A percentile compares a stretch with the other conserved stretches of the same genome.
Conservation (phyloP, 768 basidiomycete species). For the Naganishia vaughanmartiniae region DNA sequence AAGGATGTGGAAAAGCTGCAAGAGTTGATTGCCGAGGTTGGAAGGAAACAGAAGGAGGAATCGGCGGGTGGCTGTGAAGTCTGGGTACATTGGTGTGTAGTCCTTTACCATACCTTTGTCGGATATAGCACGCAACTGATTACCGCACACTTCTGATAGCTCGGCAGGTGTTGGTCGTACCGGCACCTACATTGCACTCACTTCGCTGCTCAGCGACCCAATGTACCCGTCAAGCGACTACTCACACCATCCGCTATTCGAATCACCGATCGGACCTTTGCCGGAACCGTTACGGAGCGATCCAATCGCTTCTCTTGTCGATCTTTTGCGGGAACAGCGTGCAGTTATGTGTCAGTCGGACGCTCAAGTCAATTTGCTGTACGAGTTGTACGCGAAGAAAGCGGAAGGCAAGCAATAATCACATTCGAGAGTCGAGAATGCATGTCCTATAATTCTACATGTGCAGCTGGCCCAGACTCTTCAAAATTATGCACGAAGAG, state of each 20-base stretch:
- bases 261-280: slow-evolving; percentile 41
- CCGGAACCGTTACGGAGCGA: slow-evolving; percentile 36
- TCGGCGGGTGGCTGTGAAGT: slow-evolving; percentile 39
- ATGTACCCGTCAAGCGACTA: neutral
- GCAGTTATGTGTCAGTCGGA: slow-evolving; percentile 44
- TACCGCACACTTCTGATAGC: slow-evolving; percentile 26
- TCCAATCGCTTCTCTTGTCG: slow-evolving; percentile 43
- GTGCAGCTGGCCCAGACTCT: too few species aligned
- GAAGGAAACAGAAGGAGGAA: slow-evolving; percentile 31
- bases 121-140: slow-evolving; percentile 35
- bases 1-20: slow-evolving; percentile 35
- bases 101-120: neutral
- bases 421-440: neutral
- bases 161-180: slow-evolving; percentile 52
- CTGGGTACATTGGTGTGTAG: slow-evolving; percentile 46
- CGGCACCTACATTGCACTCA: slow-evolving; percentile 50
- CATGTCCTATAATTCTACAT: neutral
- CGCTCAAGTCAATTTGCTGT: slow-evolving; percentile 44
- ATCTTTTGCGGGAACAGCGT: slow-evolving; percentile 45
- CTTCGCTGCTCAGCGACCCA: slow-evolving; percentile 40
- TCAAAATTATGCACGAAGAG: too few species aligned
- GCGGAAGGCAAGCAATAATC: neutral
- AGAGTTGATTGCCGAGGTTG: slow-evolving; percentile 32
- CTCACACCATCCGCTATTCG: neutral
- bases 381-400: slow-evolving; percentile 26